These are phyloP conservation scores for Scytalidium sp. DNA, from an alignment of 2,329 filamentous ascomycete species.

Conservation along the genomic window DNA sequence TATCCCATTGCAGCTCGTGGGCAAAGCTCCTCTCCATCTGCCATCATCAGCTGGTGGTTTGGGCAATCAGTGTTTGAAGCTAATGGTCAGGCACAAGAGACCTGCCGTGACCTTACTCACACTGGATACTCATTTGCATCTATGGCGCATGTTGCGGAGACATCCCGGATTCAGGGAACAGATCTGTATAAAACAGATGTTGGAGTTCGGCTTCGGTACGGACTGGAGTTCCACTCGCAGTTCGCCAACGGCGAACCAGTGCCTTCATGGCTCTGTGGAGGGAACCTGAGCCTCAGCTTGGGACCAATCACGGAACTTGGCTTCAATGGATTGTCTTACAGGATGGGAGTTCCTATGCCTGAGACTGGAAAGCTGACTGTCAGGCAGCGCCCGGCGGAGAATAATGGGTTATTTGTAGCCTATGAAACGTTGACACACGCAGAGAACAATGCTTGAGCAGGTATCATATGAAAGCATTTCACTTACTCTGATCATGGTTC, in stretches of 20 bases:
- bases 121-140: slow-evolving; percentile 22
- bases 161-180: slow-evolving; percentile 23
- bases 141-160: slow-evolving; percentile 26
- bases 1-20: slow-evolving; percentile 14
- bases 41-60: slow-evolving; percentile 6
- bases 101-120: slow-evolving; percentile 26
- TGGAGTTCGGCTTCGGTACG: slow-evolving; percentile 18
- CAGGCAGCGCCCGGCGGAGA: slow-evolving; percentile 8
- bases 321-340: slow-evolving; percentile 19
- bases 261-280: slow-evolving; percentile 19
- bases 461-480: too few relatives aligned
- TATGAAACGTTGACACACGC: slow-evolving; percentile 14
- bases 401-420: slow-evolving; percentile 9
- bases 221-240: slow-evolving; percentile 23
- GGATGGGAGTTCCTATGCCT: slow-evolving; percentile 20
- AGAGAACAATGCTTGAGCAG: slow-evolving; percentile 5
- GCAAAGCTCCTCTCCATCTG: slow-evolving; percentile 2
- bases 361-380: slow-evolving; percentile 14
- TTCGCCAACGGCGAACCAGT: slow-evolving; percentile 8
- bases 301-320: slow-evolving; percentile 21
- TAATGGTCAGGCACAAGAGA: slow-evolving; percentile 20
- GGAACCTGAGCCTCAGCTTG: slow-evolving; percentile 10
- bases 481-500: too few relatives aligned
- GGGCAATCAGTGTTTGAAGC: slow-evolving; percentile 10
- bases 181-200: slow-evolving; percentile 20